Evolutionary conservation across 2,329 filamentous ascomycete genomes (phyloP).

Genomic region (Colletotrichum filicis): DNA sequence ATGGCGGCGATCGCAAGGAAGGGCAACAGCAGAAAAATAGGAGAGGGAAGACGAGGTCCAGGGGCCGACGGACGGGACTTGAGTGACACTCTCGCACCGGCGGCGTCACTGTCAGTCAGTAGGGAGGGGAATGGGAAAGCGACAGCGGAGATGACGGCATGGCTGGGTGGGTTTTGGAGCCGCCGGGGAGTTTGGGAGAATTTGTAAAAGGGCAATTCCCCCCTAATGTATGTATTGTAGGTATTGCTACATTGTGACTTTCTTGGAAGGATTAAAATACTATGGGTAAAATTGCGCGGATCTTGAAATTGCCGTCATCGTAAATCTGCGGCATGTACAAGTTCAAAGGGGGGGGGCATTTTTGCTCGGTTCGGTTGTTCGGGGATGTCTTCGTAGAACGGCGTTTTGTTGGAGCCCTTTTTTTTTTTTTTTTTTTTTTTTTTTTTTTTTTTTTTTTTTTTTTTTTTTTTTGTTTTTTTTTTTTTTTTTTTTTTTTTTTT

Average conservation of each 20-base stretch:
- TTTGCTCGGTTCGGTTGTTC: neutral
- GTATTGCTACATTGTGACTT: constrained; percentile 9
- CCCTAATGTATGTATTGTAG: constrained; percentile 2
- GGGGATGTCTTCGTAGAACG: neutral
- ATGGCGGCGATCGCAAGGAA: constrained; percentile 23
- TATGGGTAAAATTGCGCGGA: neutral
- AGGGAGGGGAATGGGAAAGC: neutral
- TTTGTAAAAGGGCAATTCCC: constrained; percentile 1
- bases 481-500: neutral
- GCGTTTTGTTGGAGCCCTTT: neutral
- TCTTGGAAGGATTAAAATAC: neutral
- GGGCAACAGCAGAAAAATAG: neutral
- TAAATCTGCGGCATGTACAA: no score
- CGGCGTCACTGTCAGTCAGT: neutral
- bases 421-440: neutral
- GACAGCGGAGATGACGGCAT: constrained; percentile 28
- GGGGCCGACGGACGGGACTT: neutral
- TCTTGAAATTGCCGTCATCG: no score
- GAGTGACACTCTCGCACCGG: neutral
- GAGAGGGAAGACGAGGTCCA: constrained; percentile 4
- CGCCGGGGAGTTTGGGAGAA: neutral
- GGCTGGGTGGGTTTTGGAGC: constrained; percentile 14
- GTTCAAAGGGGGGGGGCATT: neutral
- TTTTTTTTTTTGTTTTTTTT: neutral
- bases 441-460: neutral